These are phyloP conservation scores for Exophiala sideris DNA, from an alignment of 2,329 filamentous ascomycete species.

Conservation along the genomic window DNA sequence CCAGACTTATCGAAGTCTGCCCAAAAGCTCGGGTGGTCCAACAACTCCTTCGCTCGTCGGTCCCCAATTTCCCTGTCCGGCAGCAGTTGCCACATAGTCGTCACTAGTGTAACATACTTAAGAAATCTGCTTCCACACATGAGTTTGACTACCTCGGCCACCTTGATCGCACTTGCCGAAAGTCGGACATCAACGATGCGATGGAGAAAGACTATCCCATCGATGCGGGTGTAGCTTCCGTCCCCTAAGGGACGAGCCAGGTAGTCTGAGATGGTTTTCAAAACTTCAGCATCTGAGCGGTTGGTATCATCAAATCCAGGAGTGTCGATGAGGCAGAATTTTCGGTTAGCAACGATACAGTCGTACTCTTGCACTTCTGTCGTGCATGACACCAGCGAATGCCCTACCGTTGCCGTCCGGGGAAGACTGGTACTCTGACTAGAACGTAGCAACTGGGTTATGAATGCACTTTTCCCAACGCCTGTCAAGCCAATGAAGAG, in stretches of 20 bases:
- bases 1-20: too few species aligned
- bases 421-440: too few species aligned
- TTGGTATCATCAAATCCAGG: conserved; percentile 44
- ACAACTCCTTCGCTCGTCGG: background rate
- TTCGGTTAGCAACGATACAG: too few species aligned
- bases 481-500: too few species aligned
- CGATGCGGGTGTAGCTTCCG: conserved; percentile 20
- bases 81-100: conserved; percentile 37
- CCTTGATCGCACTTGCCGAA: conserved; percentile 33
- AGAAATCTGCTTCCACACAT: conserved; percentile 37
- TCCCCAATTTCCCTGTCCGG: background rate
- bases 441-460: too few species aligned
- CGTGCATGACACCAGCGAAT: too few species aligned
- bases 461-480: too few species aligned
- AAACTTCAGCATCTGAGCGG: conserved; percentile 36
- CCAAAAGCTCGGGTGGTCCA: too few species aligned
- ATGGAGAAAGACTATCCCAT: conserved; percentile 40
- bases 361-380: too few species aligned
- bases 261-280: conserved; percentile 35
- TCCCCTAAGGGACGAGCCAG: conserved; percentile 28
- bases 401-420: too few species aligned
- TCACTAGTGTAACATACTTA: conserved; percentile 37
- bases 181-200: conserved; percentile 37
- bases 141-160: conserved; percentile 38
- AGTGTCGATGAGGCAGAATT: conserved; percentile 37